A percentile compares a stretch with the other conserved stretches of the same genome.
Conservation (phyloP, 371 early-diverging fungal genomes). For the Mucor circinelloides region DNA sequence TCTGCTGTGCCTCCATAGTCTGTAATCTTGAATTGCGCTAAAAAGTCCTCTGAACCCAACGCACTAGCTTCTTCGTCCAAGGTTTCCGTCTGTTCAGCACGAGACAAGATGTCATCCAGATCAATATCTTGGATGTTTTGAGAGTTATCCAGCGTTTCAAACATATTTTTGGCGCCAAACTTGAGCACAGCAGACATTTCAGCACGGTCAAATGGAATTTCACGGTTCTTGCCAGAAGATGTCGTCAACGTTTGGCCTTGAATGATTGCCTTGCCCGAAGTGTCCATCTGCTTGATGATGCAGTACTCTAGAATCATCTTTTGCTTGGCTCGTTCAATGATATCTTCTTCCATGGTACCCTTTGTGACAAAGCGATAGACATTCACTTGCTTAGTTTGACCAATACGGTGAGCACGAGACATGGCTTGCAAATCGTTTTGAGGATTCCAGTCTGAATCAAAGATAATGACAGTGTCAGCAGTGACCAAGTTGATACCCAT, state of each 20-base stretch:
- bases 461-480: conserved; percentile 99
- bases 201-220: conserved; percentile 66
- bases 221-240: conserved; percentile 49
- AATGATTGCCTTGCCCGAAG: conserved; percentile 78
- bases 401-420: conserved; percentile 99
- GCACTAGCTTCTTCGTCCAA: conserved; percentile 63
- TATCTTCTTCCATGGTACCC: conserved; percentile 98
- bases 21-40: conserved; percentile 92
- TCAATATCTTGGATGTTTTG: conserved; percentile 90
- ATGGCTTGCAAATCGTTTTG: conserved; percentile 99
- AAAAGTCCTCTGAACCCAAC: conserved; percentile 86
- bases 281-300: conserved; percentile 98
- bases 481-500: conserved; percentile 98
- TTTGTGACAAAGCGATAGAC: conserved; percentile 98
- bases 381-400: conserved; percentile 97
- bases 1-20: conserved; percentile 83
- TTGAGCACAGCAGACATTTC: conserved; percentile 95
- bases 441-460: conserved; percentile 99
- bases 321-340: conserved; percentile 96
- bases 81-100: conserved; percentile 92
- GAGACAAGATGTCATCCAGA: conserved; percentile 92
- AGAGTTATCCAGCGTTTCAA: conserved; percentile 74
- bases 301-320: conserved; percentile 99
- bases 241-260: conserved; percentile 56
- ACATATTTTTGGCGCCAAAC: conserved; percentile 97